Evolutionary conservation across 2,329 filamentous ascomycete genomes (phyloP).

Genomic region (Ophiostoma montium): DNA sequence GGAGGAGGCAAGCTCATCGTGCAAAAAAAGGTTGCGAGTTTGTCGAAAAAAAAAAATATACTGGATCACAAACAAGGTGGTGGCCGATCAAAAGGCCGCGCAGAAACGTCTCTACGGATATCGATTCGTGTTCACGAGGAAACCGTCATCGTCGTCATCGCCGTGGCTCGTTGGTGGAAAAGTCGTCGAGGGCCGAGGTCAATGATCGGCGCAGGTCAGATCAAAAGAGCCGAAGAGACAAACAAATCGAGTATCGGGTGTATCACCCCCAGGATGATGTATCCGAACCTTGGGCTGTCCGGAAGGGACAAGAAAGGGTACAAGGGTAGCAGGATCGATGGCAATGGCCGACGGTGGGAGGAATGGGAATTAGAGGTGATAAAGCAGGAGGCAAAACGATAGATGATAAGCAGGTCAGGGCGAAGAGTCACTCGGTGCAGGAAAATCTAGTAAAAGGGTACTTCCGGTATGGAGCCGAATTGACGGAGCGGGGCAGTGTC

Average conservation of each 20-base stretch:
- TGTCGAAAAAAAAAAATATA: not conserved
- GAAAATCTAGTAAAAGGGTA: not conserved
- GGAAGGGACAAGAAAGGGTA: too few relatives aligned
- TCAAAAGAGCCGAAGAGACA: too few relatives aligned
- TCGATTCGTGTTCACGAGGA: not conserved
- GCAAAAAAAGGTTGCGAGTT: not conserved
- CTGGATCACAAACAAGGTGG: not conserved
- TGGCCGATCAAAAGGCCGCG: not conserved
- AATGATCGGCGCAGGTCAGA: too few relatives aligned
- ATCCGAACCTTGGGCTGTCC: too few relatives aligned
- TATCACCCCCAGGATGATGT: not conserved
- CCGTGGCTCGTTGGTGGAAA: not conserved
- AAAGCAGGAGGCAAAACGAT: not conserved
- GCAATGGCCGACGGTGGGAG: not conserved
- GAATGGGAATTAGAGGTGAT: not conserved
- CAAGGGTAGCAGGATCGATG: too few relatives aligned
- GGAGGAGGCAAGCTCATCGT: conserved; percentile 24
- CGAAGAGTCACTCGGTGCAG: not conserved
- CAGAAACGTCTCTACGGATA: not conserved
- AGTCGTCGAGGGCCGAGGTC: not conserved
- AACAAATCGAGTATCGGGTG: not conserved
- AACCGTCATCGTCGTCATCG: not conserved
- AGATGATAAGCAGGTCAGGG: not conserved
- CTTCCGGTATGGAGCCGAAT: not conserved
- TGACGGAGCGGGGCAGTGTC: not conserved